A percentile compares a stretch with the other conserved stretches of the same genome.
Conservation (phyloP, 495 filamentous ascomycete genomes). For the Trichoderma orchidacearum region DNA sequence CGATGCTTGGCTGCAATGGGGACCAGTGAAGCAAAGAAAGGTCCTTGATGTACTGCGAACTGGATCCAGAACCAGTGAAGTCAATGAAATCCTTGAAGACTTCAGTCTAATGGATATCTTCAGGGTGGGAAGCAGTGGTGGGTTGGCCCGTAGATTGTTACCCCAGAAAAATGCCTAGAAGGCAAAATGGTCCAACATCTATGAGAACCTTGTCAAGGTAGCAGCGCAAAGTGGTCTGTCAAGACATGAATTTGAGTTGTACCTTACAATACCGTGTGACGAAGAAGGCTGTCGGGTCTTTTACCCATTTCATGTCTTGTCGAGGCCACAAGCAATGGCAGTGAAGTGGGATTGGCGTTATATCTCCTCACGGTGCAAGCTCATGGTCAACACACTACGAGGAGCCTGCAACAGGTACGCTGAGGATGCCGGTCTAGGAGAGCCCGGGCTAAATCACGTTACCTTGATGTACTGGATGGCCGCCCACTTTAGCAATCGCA, state of each 20-base stretch:
- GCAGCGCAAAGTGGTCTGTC: background rate
- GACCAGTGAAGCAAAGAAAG: background rate
- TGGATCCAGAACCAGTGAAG: background rate
- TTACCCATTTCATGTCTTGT: conserved; percentile 1
- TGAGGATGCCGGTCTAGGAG: background rate
- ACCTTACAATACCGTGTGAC: background rate
- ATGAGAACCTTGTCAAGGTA: background rate
- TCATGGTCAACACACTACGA: background rate
- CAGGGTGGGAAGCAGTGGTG: background rate
- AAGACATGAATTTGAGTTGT: background rate
- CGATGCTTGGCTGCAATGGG: background rate
- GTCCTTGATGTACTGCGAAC: background rate
- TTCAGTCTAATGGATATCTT: background rate
- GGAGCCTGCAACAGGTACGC: background rate
- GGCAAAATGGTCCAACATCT: background rate
- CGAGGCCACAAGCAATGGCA: background rate
- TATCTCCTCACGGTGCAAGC: background rate
- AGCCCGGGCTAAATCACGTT: background rate
- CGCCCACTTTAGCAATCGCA: background rate
- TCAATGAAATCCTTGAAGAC: background rate
- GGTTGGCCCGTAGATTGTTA: no score
- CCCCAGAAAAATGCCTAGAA: no score
- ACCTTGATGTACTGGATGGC: background rate
- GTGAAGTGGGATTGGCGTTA: background rate
- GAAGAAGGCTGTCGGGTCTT: background rate